Base-by-base conservation (phyloP, 2,329 filamentous ascomycete genomes). In the Scytalidium sp. region DNA sequence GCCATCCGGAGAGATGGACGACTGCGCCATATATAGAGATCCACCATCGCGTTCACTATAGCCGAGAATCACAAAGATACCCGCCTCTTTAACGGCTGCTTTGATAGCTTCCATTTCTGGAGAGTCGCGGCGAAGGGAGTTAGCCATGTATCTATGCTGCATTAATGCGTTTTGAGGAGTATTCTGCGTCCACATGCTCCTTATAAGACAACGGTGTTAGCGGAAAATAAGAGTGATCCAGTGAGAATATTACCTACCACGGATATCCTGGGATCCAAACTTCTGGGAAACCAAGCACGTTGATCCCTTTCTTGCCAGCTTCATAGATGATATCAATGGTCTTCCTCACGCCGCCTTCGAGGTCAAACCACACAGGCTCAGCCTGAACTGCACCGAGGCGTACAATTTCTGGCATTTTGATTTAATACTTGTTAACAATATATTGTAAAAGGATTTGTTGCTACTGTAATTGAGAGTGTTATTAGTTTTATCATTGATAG, bases 241-340 rank as follows among this genome's bases (percentile, higher is more conserved):
- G n/a, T 25, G 19, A n/a, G 21, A 32, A 25, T 17, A 13, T 19
- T 6, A 22, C 62, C 68, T 60, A 75, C 50, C 60, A 68, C 11
- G 75, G 76, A 56, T 79, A 80, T 0, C 77, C 76, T 0, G 75
- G 75, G 17, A 79, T 74, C 70, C 74, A 79, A 29, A 73, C 71
- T 59, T 79, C 75, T 0, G 77, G 75, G 42, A 76, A 78, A 2
- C 63, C 66, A 10, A 70, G 49, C 0, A 70, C 60, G 13, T 69
- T 59, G n/a, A 62, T 62, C 3, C 66, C 66, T 2, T 66, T 54
- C 19, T 52, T 53, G 2, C 53, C 60, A 3, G 65, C 65, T 36
- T 69, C 53, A 29, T 64, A 56, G 21, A 70, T 70, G 2, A 68
- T 53, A 2, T 50, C 17, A 19, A 68, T 67, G 27, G 64, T 64